Evolutionary conservation across 2,329 filamentous ascomycete genomes (phyloP).

Genomic region (Trichoderma endophyticum): DNA sequence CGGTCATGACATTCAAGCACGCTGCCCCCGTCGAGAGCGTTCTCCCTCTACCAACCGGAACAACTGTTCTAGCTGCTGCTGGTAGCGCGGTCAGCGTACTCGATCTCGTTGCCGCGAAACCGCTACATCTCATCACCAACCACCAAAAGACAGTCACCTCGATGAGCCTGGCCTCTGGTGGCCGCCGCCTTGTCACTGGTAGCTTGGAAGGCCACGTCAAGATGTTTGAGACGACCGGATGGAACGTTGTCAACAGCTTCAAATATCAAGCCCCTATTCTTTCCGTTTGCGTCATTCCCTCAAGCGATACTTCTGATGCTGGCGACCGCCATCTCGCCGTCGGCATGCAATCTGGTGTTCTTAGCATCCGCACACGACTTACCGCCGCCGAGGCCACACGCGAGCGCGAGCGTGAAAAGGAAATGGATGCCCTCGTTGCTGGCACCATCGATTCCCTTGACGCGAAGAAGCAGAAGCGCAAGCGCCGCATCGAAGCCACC

Average conservation of each 20-base stretch:
- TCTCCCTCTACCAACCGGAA: constrained; percentile 82
- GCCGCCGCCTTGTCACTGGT: constrained; percentile 78
- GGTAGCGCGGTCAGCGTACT: constrained; percentile 87
- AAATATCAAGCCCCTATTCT: constrained; percentile 94
- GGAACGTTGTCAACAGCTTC: constrained; percentile 92
- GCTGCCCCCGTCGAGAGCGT: constrained; percentile 83
- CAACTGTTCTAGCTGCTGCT: constrained; percentile 78
- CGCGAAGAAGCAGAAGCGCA: constrained; percentile 65
- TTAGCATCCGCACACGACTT: constrained; percentile 85
- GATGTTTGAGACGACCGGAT: constrained; percentile 87
- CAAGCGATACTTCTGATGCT: constrained; percentile 37
- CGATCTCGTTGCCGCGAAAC: constrained; percentile 86
- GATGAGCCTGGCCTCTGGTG: constrained; percentile 75
- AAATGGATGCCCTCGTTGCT: constrained; percentile 77
- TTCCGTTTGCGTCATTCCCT: constrained; percentile 68
- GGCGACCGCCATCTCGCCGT: constrained; percentile 93
- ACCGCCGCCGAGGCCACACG: constrained; percentile 76
- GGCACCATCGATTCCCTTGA: constrained; percentile 79
- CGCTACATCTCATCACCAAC: constrained; percentile 81
- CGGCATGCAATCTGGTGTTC: constrained; percentile 89
- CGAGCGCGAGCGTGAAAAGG: constrained; percentile 73
- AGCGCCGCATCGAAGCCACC: constrained; percentile 47
- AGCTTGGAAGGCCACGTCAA: constrained; percentile 95
- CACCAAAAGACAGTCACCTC: constrained; percentile 98
- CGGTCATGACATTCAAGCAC: constrained; percentile 94